These are phyloP conservation scores for Zopfia rhizophila DNA, from an alignment of 2,329 filamentous ascomycete genomes.

Conservation along the genomic window DNA sequence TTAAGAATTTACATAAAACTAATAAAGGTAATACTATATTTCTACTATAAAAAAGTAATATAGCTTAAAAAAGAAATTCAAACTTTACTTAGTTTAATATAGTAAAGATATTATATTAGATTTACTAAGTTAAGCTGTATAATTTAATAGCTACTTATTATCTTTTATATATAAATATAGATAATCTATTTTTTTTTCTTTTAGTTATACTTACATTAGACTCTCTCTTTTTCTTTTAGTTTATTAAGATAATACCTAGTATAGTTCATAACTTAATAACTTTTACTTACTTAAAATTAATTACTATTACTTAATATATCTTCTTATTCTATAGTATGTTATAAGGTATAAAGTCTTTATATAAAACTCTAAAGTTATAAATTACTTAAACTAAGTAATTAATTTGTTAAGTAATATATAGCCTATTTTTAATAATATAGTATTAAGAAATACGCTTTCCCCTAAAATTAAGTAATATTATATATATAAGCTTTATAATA, in stretches of 20 bases:
- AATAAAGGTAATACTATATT: too few species aligned
- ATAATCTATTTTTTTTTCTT: neutral
- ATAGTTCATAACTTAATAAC: constrained; percentile 1
- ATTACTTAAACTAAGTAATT: too few species aligned
- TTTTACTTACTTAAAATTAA: constrained; percentile 24
- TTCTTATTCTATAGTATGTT: constrained; percentile 23
- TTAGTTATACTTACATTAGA: constrained; percentile 1
- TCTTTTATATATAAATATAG: constrained; percentile 3
- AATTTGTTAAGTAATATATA: too few species aligned
- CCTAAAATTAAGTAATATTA: constrained; percentile 20
- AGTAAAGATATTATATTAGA: too few species aligned
- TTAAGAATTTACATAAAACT: too few species aligned
- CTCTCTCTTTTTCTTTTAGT: too few species aligned
- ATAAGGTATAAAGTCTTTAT: constrained; percentile 18
- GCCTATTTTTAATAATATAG: too few species aligned
- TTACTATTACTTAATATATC: constrained; percentile 19
- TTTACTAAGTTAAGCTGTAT: constrained; percentile 2
- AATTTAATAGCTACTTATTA: constrained; percentile 3
- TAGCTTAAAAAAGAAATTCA: too few species aligned
- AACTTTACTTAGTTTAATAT: too few species aligned
- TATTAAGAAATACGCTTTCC: too few species aligned
- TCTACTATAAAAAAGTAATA: too few species aligned
- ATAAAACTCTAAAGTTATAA: constrained; percentile 17
- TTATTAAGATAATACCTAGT: too few species aligned
- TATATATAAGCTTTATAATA: constrained; percentile 13